phyloP scores from a whole-genome alignment of 2,329 filamentous ascomycete genomes.

The Phialocephala subalpina region DNA sequence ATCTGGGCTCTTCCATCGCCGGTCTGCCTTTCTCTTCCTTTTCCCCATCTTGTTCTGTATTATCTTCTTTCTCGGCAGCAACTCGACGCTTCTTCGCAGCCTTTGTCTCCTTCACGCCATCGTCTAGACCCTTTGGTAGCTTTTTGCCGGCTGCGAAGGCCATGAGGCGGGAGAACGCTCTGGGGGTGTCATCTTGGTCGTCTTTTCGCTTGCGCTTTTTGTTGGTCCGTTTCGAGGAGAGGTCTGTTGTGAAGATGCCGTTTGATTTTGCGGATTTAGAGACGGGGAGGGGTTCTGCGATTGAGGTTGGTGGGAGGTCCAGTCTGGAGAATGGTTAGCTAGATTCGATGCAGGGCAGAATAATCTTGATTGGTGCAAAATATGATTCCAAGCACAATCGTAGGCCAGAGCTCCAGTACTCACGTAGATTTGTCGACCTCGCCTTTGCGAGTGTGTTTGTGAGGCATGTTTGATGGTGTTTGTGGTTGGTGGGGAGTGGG shows the following conservation, averaged over 20 bases:
- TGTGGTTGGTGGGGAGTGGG: constrained; percentile 4
- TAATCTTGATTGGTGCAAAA: too few relatives aligned
- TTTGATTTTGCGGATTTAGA: constrained; percentile 53
- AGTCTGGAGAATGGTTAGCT: constrained; percentile 34
- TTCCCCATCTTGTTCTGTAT: constrained; percentile 29
- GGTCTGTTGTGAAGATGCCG: constrained; percentile 45
- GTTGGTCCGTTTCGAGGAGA: constrained; percentile 39
- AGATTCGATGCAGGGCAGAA: too few relatives aligned
- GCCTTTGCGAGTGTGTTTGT: constrained; percentile 81
- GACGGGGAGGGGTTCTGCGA: constrained; percentile 66
- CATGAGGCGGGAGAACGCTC: constrained; percentile 88
- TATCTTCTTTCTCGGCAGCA: constrained; percentile 26
- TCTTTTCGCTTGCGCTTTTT: constrained; percentile 58
- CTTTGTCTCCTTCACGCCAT: constrained; percentile 60
- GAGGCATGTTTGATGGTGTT: constrained; percentile 68
- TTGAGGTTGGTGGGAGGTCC: constrained; percentile 63
- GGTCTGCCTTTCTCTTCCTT: constrained; percentile 31
- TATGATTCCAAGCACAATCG: too few relatives aligned
- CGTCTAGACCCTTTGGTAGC: constrained; percentile 71
- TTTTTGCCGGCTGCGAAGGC: constrained; percentile 71
- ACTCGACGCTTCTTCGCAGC: constrained; percentile 40
- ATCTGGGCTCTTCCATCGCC: constrained; percentile 35
- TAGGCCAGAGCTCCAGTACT: too few relatives aligned
- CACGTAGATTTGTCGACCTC: constrained; percentile 63
- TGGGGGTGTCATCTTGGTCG: constrained; percentile 80